Percentiles rank a stretch among this genome's conserved stretches.
Evolutionary conservation across 495 filamentous ascomycete genomes (phyloP).

Genomic region (Neurospora sp.): DNA sequence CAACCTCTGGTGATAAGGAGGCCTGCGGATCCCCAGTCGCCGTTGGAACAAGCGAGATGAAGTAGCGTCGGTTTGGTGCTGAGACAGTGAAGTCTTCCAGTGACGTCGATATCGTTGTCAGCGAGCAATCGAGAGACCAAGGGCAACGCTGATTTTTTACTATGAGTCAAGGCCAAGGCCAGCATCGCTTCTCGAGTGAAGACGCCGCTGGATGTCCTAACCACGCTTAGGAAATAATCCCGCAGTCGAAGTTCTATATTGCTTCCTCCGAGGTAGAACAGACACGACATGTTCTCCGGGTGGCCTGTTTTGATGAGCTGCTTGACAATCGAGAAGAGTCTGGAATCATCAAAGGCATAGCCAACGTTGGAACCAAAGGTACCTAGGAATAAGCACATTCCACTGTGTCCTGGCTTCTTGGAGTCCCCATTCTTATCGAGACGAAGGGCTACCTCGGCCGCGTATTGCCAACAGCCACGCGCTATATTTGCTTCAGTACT

Average conservation of each 20-base stretch:
- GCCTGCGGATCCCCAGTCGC: background rate
- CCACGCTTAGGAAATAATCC: background rate
- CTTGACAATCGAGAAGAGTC: background rate
- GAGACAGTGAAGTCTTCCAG: background rate
- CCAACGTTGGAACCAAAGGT: background rate
- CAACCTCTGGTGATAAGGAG: background rate
- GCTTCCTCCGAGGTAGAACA: background rate
- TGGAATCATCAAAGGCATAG: conserved; percentile 1
- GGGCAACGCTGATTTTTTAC: background rate
- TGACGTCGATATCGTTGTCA: background rate
- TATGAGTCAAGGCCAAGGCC: background rate
- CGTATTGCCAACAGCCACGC: conserved; percentile 2
- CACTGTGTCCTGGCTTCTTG: background rate
- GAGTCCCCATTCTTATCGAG: background rate
- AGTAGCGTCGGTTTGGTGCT: conserved; percentile 2
- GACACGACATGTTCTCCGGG: background rate
- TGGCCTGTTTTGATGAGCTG: background rate
- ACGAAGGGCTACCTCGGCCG: background rate
- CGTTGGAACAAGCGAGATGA: background rate
- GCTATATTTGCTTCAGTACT: conserved; percentile 1
- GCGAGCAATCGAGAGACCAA: background rate
- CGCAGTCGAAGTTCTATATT: background rate
- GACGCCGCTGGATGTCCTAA: background rate
- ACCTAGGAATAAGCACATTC: background rate
- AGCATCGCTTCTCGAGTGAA: conserved; percentile 2